Evolutionary conservation across 2,329 filamentous ascomycete species (phyloP).

Genomic region (Fusarium acutatum): DNA sequence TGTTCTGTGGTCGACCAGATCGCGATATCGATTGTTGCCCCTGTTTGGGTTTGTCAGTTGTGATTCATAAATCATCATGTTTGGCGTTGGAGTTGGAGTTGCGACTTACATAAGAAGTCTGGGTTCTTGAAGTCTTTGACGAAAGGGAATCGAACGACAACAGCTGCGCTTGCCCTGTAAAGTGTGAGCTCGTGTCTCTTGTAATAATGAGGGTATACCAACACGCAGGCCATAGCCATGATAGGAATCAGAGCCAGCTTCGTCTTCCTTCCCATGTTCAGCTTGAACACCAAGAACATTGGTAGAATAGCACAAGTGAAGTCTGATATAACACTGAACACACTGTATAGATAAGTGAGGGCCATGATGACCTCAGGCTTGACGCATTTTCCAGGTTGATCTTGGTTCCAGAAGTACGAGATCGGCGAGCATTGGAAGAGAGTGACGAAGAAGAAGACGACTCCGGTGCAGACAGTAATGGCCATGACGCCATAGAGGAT

Average conservation of each 20-base stretch:
- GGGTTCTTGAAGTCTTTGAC: slow-evolving; percentile 49
- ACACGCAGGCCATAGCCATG: slow-evolving; percentile 64
- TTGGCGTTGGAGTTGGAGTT: neutral
- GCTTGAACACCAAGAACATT: slow-evolving; percentile 61
- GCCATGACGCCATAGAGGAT: slow-evolving; percentile 49
- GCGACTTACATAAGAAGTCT: slow-evolving; percentile 55
- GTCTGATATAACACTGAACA: slow-evolving; percentile 58
- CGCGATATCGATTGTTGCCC: slow-evolving; percentile 53
- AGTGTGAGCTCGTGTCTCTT: slow-evolving; percentile 15
- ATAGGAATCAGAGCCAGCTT: slow-evolving; percentile 63
- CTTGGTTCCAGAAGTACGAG: slow-evolving; percentile 52
- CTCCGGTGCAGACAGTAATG: slow-evolving; percentile 48
- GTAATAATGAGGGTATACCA: slow-evolving; percentile 25
- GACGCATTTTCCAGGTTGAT: slow-evolving; percentile 49
- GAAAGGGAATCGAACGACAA: slow-evolving; percentile 53
- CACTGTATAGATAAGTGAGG: slow-evolving; percentile 62
- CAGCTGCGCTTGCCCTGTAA: slow-evolving; percentile 54
- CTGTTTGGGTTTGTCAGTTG: slow-evolving; percentile 28
- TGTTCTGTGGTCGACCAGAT: slow-evolving; percentile 60
- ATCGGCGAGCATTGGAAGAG: slow-evolving; percentile 53
- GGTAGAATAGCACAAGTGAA: slow-evolving; percentile 62
- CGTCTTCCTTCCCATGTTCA: slow-evolving; percentile 62
- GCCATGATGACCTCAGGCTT: slow-evolving; percentile 56
- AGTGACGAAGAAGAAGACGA: slow-evolving; percentile 53
- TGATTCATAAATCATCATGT: neutral